Evolutionary conservation across 106 monocot species (phyloP), one percentile per base, ranked within the genome.

Genomic region (Amphibolis antarctica): DNA sequence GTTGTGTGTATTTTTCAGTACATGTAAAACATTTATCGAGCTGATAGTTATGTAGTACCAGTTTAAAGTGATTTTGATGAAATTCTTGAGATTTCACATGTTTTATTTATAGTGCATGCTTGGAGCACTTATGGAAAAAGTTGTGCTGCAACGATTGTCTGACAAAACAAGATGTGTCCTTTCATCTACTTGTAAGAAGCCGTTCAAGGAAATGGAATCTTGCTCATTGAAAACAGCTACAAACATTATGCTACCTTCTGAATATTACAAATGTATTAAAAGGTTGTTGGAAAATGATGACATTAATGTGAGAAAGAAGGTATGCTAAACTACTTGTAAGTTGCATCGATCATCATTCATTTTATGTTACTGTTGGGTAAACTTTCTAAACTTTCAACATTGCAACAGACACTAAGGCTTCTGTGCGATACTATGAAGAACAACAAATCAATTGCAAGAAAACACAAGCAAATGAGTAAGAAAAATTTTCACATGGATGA

Each of bases 81-180:
- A 55, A 22, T 55, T 9, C 6, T 23, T 68, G 9, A 23, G 47
- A n/a, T 53, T 51, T 56, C 4, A 31, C 9, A 26, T 46, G 17
- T 58, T 15, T 42, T 56, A 12, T 42, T 78, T 73, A 15, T 72
- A 96, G 96, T 55, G 26, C 11, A 62, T 65, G 22, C 86, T 96
- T 67, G 82, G 80, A 48, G 67, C 51, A 48, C 78, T 96, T 71
- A 60, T 96, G 86, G 86, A 86, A 81, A 71, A 82, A 64, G 67
- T 86, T 66, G 65, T 96, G 42, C 42, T 83, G 71, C 74, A 74
- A 42, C 63, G 78, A 68, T 80, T 80, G 63, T 14, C 55, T 70
- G 53, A 67, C 36, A 60, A 60, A 69, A 44, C 54, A 44, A 80
- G 62, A 80, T 69, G 67, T 45, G 80, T 46, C 25, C 65, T 69